Evolutionary conservation across 768 basidiomycete genomes (phyloP).

Genomic region (Russula lepida): DNA sequence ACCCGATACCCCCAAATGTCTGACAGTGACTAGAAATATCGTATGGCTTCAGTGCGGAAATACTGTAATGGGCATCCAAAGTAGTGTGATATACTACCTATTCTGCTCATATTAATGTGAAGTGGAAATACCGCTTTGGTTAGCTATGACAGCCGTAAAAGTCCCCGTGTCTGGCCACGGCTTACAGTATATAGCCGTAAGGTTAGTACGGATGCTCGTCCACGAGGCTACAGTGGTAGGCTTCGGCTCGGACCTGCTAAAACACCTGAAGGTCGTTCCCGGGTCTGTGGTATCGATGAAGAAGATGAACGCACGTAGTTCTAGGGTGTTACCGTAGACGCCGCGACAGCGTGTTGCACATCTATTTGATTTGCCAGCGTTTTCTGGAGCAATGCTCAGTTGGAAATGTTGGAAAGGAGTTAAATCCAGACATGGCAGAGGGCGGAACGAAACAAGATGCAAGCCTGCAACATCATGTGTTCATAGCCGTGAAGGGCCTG

Average conservation of each 20-base stretch:
- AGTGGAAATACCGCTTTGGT: background rate
- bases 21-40: background rate
- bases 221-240: background rate
- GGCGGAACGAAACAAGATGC: background rate
- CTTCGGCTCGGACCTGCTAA: background rate
- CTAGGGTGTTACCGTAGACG: background rate
- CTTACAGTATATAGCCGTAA: too few relatives aligned
- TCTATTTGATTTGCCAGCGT: background rate
- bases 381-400: background rate
- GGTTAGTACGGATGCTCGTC: background rate
- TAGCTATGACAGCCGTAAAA: background rate
- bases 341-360: background rate
- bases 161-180: background rate
- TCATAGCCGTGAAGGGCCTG: background rate
- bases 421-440: background rate
- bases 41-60: background rate
- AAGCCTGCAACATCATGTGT: background rate
- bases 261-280: background rate
- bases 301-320: background rate
- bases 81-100: background rate
- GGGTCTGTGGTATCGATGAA: background rate
- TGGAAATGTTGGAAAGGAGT: background rate
- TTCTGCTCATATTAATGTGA: background rate
- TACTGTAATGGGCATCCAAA: background rate
- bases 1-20: background rate